These are phyloP conservation scores for Aspergillaceae sp. DNA, from an alignment of 2,329 filamentous ascomycete genomes.

Conservation along the genomic window DNA sequence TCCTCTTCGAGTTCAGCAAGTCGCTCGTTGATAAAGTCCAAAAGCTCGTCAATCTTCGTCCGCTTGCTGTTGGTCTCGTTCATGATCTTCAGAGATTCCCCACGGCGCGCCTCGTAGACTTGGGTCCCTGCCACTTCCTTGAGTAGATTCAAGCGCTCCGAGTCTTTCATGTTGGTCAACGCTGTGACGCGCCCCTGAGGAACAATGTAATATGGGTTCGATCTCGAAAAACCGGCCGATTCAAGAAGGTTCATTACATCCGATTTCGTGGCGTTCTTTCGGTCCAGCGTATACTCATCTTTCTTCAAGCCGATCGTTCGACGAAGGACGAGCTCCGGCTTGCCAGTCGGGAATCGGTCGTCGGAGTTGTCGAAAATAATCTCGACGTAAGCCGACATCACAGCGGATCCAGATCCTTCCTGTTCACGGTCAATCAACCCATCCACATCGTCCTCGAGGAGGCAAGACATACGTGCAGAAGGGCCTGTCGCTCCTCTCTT, in stretches of 20 bases:
- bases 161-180: conserved; percentile 97
- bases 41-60: conserved; percentile 83
- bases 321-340: conserved; percentile 79
- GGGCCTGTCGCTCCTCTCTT: conserved; percentile 86
- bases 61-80: conserved; percentile 91
- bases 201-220: conserved; percentile 98
- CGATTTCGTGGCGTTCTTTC: conserved; percentile 88
- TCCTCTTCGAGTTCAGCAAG: conserved; percentile 88
- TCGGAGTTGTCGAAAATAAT: conserved; percentile 98
- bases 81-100: conserved; percentile 95
- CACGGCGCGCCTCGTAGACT: conserved; percentile 84
- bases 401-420: conserved; percentile 93
- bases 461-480: conserved; percentile 61
- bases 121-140: conserved; percentile 99
- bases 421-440: conserved; percentile 27
- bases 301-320: conserved; percentile 96
- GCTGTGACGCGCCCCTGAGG: conserved; percentile 93
- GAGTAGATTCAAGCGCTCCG: conserved; percentile 75
- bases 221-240: conserved; percentile 90
- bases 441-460: not conserved
- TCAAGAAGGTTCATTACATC: conserved; percentile 95
- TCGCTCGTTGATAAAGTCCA: conserved; percentile 86
- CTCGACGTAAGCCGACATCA: conserved; percentile 99
- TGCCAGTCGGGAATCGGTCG: conserved; percentile 87
- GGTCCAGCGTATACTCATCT: conserved; percentile 95